Evolutionary conservation across 2,329 filamentous ascomycete genomes (phyloP).

Genomic region (Ceratocystiopsis sp.): DNA sequence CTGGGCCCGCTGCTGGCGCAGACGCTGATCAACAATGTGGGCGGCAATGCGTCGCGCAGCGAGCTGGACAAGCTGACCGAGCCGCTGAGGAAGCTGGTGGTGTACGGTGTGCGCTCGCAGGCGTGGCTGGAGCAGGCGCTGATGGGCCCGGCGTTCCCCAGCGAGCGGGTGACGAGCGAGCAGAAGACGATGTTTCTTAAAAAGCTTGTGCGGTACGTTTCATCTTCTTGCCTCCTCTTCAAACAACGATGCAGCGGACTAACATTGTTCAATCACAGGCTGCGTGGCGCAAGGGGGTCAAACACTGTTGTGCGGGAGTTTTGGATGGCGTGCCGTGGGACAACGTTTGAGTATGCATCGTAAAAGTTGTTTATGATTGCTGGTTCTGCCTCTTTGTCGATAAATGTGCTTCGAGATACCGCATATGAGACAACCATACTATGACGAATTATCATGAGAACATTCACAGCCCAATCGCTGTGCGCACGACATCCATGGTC

Average conservation of each 20-base stretch:
- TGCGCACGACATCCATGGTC: slow-evolving; percentile 36
- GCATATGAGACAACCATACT: neutral
- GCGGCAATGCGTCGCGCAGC: slow-evolving; percentile 50
- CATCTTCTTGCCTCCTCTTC: no score
- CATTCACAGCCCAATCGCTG: slow-evolving; percentile 30
- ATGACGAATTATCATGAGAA: neutral
- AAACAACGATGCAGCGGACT: no score
- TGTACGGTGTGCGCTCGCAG: slow-evolving; percentile 35
- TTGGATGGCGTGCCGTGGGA: slow-evolving; percentile 50
- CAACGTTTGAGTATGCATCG: slow-evolving; percentile 43
- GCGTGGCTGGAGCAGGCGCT: slow-evolving; percentile 47
- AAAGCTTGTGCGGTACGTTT: slow-evolving; percentile 39
- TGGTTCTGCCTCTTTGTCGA: neutral
- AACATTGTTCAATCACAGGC: slow-evolving; percentile 18
- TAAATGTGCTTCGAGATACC: neutral
- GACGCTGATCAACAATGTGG: slow-evolving; percentile 46
- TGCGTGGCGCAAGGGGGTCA: slow-evolving; percentile 46
- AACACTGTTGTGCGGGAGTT: slow-evolving; percentile 55
- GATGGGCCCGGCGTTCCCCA: slow-evolving; percentile 36
- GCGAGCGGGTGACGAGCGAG: slow-evolving; percentile 35
- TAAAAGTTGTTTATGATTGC: neutral
- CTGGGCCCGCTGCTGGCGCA: slow-evolving; percentile 44
- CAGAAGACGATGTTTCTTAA: slow-evolving; percentile 50
- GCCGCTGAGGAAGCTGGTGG: slow-evolving; percentile 51
- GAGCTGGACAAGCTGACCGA: slow-evolving; percentile 57